phyloP scores from a whole-genome alignment of 2,329 filamentous ascomycete species.

The Metarhizium anisopliae region DNA sequence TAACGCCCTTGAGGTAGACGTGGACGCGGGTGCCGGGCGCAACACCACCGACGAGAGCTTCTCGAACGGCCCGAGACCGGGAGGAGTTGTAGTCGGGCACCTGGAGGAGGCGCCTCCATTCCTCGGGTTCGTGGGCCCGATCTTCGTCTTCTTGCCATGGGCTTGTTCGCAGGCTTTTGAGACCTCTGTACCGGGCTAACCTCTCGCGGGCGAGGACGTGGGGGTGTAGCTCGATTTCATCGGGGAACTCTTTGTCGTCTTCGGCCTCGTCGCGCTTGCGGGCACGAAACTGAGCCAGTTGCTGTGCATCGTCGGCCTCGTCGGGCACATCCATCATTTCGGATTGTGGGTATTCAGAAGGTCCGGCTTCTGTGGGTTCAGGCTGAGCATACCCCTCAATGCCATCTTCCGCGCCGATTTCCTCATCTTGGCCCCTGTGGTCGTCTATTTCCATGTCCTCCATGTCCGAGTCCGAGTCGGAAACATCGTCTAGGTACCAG shows the following conservation, averaged over 20 bases:
- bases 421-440: slow-evolving; percentile 45
- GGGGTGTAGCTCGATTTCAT: slow-evolving; percentile 91
- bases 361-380: slow-evolving; percentile 66
- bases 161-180: slow-evolving; percentile 85
- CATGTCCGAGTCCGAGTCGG: slow-evolving; percentile 77
- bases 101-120: slow-evolving; percentile 79
- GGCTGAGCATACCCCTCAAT: slow-evolving; percentile 58
- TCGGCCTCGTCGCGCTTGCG: slow-evolving; percentile 72
- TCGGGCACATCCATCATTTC: slow-evolving; percentile 84
- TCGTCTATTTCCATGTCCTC: slow-evolving; percentile 58
- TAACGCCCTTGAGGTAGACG: slow-evolving; percentile 56
- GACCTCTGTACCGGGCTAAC: slow-evolving; percentile 74
- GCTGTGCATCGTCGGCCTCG: slow-evolving; percentile 68
- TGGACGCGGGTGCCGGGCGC: slow-evolving; percentile 74
- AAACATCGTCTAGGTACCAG: slow-evolving; percentile 80
- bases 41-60: slow-evolving; percentile 84
- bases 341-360: slow-evolving; percentile 86
- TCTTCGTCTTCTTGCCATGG: slow-evolving; percentile 88
- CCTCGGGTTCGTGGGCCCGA: slow-evolving; percentile 74
- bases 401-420: slow-evolving; percentile 72
- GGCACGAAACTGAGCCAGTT: slow-evolving; percentile 73
- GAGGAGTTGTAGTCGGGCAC: slow-evolving; percentile 85
- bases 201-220: slow-evolving; percentile 79
- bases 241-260: slow-evolving; percentile 91
- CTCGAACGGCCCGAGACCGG: slow-evolving; percentile 65